These are phyloP conservation scores for Rhodotorula sp. DNA, from an alignment of 1,284 basidiomycete species.

Conservation along the genomic window DNA sequence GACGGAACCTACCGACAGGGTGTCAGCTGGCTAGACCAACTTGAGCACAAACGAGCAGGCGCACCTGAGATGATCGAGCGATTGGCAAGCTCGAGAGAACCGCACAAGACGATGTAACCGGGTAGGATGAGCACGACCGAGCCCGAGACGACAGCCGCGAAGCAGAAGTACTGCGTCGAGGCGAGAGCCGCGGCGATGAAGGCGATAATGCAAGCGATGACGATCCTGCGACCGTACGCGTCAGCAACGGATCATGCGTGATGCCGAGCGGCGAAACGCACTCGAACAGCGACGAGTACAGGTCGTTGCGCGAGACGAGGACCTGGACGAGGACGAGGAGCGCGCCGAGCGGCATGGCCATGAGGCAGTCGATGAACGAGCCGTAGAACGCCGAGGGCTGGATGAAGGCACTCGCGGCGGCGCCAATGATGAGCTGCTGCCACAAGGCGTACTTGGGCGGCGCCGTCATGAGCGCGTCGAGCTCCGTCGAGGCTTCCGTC, in stretches of 20 bases:
- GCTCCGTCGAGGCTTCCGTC: slow-evolving; percentile 69
- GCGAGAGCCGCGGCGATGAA: slow-evolving; percentile 78
- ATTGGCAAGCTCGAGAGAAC: slow-evolving; percentile 70
- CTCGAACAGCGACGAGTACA: slow-evolving; percentile 86
- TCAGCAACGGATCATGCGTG: slow-evolving; percentile 53
- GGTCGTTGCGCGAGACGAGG: slow-evolving; percentile 66
- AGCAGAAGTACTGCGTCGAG: slow-evolving; percentile 73
- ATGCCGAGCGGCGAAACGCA: slow-evolving; percentile 64
- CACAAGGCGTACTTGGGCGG: slow-evolving; percentile 60
- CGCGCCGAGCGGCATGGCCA: slow-evolving; percentile 75
- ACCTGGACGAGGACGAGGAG: slow-evolving; percentile 75
- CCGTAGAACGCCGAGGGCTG: slow-evolving; percentile 62
- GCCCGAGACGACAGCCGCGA: slow-evolving; percentile 77
- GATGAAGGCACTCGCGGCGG: slow-evolving; percentile 77
- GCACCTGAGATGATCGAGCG: slow-evolving; percentile 70
- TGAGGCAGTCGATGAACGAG: slow-evolving; percentile 75
- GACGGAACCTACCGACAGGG: slow-evolving; percentile 76
- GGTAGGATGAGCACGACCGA: slow-evolving; percentile 86
- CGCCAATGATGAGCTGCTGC: slow-evolving; percentile 73
- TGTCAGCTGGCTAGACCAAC: background rate
- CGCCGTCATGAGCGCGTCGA: slow-evolving; percentile 72
- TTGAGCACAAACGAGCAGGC: slow-evolving; percentile 62
- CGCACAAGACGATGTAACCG: slow-evolving; percentile 76
- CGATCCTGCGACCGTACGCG: slow-evolving; percentile 58
- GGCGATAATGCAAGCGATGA: slow-evolving; percentile 71